phyloP scores from a whole-genome alignment of 306 rosid species.

The Potentilla sterilis region DNA sequence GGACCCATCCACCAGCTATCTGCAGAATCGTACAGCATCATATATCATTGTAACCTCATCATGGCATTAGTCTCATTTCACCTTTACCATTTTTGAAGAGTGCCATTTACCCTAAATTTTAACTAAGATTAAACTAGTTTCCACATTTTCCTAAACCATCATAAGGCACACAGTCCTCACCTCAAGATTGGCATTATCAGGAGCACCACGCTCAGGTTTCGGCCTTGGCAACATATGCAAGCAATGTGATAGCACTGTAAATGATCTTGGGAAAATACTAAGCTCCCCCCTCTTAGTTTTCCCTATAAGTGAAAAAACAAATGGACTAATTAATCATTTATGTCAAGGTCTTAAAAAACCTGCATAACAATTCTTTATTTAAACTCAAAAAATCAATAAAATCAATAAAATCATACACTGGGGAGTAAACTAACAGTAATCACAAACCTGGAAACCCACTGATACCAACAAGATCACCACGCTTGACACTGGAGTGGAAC shows the following conservation, averaged over 20 bases:
- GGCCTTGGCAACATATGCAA: slow-evolving; percentile 89
- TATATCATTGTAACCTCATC: not conserved
- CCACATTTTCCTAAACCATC: not conserved
- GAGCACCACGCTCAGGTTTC: slow-evolving; percentile 54
- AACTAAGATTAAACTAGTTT: not conserved
- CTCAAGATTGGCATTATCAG: slow-evolving; percentile 57
- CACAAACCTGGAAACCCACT: slow-evolving; percentile 80
- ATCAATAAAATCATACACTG: not conserved
- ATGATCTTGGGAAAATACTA: slow-evolving; percentile 71
- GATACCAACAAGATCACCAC: slow-evolving; percentile 82
- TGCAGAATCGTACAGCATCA: slow-evolving; percentile 29
- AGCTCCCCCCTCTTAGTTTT: slow-evolving; percentile 91
- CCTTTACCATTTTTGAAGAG: not conserved
- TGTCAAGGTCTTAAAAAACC: not conserved
- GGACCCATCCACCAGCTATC: slow-evolving; percentile 59
- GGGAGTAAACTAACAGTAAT: not conserved
- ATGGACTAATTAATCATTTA: too few relatives aligned
- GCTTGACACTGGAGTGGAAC: slow-evolving; percentile 75
- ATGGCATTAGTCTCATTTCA: not conserved
- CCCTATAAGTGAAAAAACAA: slow-evolving; percentile 36
- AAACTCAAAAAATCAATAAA: too few relatives aligned
- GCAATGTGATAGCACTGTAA: slow-evolving; percentile 68
- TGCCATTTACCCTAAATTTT: not conserved
- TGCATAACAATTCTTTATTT: not conserved
- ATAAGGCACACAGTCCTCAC: slow-evolving; percentile 27